These are phyloP conservation scores for Batrachochytrium dendrobatidis DNA, from an alignment of 371 early-diverging fungal species.

Conservation along the genomic window DNA sequence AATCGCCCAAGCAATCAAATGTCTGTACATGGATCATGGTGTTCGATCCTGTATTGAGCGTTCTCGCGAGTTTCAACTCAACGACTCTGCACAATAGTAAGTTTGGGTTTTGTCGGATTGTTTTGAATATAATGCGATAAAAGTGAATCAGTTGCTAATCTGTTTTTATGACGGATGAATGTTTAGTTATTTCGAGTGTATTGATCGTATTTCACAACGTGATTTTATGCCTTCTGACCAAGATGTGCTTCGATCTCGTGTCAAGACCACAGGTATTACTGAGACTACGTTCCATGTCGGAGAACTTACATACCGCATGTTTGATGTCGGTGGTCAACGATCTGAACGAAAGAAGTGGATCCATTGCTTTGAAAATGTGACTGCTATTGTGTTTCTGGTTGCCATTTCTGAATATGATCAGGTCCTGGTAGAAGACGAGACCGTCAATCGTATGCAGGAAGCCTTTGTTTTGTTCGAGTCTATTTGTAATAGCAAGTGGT, in stretches of 20 bases:
- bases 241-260: slow-evolving; percentile 29
- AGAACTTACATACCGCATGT: slow-evolving; percentile 68
- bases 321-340: slow-evolving; percentile 93
- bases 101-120: slow-evolving; percentile 14
- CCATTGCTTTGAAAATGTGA: slow-evolving; percentile 80
- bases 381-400: slow-evolving; percentile 89
- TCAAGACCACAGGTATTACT: slow-evolving; percentile 39
- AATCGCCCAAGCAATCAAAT: slow-evolving; percentile 65
- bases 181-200: slow-evolving; percentile 75
- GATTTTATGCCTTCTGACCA: slow-evolving; percentile 83
- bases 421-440: slow-evolving; percentile 91
- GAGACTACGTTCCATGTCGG: slow-evolving; percentile 83
- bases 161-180: slow-evolving; percentile 1
- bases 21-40: slow-evolving; percentile 78
- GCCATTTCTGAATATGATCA: slow-evolving; percentile 95
- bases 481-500: slow-evolving; percentile 93
- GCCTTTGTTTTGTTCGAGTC: slow-evolving; percentile 91
- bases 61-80: slow-evolving; percentile 83
- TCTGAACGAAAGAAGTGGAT: slow-evolving; percentile 48
- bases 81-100: slow-evolving; percentile 82
- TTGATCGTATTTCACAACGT: slow-evolving; percentile 76
- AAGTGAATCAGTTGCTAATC: neutral
- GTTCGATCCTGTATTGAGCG: slow-evolving; percentile 70
- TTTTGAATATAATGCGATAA: neutral
- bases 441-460: slow-evolving; percentile 93